Conservation (phyloP, 2,329 filamentous ascomycete species). For the Venturia asperata region DNA sequence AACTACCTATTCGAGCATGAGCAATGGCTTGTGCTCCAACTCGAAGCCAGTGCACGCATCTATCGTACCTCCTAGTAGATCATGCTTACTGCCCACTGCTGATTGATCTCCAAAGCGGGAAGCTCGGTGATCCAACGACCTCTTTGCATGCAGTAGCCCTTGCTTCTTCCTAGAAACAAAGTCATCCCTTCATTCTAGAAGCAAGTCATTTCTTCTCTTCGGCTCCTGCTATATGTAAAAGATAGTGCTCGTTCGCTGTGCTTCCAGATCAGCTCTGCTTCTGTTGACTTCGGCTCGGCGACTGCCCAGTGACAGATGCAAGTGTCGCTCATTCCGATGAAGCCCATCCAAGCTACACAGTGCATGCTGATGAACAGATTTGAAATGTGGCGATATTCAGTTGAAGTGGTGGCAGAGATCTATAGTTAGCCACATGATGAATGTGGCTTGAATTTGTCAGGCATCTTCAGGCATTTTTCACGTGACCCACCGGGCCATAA, state of each 20-base stretch:
- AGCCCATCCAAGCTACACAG: too few species aligned
- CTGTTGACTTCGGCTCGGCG: neutral
- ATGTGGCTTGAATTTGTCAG: too few species aligned
- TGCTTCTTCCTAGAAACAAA: neutral
- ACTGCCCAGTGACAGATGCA: neutral
- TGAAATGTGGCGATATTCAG: too few species aligned
- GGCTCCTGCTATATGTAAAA: neutral
- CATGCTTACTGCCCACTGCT: neutral
- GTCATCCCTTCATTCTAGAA: neutral
- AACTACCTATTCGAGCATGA: too few species aligned
- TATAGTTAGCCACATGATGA: too few species aligned
- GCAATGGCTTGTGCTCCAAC: too few species aligned
- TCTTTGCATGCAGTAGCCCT: neutral
- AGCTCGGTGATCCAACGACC: neutral
- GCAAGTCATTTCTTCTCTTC: neutral
- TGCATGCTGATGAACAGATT: neutral
- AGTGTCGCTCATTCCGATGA: too few species aligned
- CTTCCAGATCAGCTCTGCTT: neutral
- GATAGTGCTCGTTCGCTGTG: neutral
- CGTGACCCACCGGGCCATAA: too few species aligned
- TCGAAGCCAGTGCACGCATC: too few species aligned
- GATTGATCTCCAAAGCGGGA: neutral
- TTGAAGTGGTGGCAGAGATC: too few species aligned
- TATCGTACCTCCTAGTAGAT: too few species aligned
- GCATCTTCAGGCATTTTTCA: too few species aligned